A percentile compares a stretch with the other conserved stretches of the same genome.
phyloP scores from a whole-genome alignment of 257 asterid species.

The Orobanche coerulescens region DNA sequence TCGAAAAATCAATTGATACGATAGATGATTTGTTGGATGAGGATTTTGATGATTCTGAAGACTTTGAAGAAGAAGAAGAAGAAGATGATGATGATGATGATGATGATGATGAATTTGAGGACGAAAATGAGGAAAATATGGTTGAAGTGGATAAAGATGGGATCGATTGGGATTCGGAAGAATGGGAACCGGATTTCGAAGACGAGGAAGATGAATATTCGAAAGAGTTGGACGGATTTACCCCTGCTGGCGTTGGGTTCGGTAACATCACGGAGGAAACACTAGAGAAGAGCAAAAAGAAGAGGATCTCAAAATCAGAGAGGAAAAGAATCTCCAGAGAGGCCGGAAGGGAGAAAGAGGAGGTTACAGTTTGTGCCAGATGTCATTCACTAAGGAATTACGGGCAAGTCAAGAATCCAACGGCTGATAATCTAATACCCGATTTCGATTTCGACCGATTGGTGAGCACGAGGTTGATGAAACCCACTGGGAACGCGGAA shows the following conservation, averaged over 20 bases:
- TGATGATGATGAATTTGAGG: constrained; percentile 31
- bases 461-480: constrained; percentile 66
- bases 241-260: constrained; percentile 78
- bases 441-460: constrained; percentile 82
- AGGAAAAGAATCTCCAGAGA: constrained; percentile 60
- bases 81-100: constrained; percentile 36
- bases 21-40: constrained; percentile 36
- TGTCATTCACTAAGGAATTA: constrained; percentile 82
- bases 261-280: constrained; percentile 83
- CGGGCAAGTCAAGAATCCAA: constrained; percentile 72
- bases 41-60: constrained; percentile 38
- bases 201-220: constrained; percentile 40
- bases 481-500: constrained; percentile 71
- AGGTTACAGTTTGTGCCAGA: constrained; percentile 77
- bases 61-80: constrained; percentile 21
- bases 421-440: constrained; percentile 74
- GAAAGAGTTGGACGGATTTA: constrained; percentile 70
- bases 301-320: constrained; percentile 62
- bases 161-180: too few species aligned
- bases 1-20: constrained; percentile 24
- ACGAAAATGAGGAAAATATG: constrained; percentile 32
- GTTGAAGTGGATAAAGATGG: constrained; percentile 29
- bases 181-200: constrained; percentile 49
- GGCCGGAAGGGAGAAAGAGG: constrained; percentile 50
- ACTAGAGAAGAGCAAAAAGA: constrained; percentile 44